A percentile compares a stretch with the other conserved stretches of the same genome.
Evolutionary conservation across 441 rosid genomes (phyloP).

Genomic region (Erodium texanum): DNA sequence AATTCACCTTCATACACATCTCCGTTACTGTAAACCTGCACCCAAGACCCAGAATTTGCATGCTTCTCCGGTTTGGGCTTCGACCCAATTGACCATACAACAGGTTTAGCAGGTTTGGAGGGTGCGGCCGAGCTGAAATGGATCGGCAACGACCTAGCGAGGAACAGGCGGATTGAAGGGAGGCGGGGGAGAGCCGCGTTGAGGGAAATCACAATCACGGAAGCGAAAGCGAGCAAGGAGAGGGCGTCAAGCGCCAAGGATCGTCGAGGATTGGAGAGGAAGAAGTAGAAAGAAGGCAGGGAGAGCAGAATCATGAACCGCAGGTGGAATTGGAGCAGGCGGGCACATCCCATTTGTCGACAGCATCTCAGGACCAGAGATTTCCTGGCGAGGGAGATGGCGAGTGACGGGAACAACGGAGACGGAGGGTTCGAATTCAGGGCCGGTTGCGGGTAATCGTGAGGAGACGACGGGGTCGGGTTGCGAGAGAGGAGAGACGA

Average conservation of each 20-base stretch:
- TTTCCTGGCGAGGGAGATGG: constrained; percentile 29
- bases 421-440: constrained; percentile 16
- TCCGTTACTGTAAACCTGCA: constrained; percentile 38
- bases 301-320: constrained; percentile 39
- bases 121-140: constrained; percentile 28
- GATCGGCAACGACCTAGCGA: constrained; percentile 35
- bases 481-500: constrained; percentile 21
- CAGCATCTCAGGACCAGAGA: background rate
- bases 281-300: constrained; percentile 45
- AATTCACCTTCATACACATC: constrained; percentile 62
- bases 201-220: constrained; percentile 38
- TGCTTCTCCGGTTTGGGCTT: constrained; percentile 32
- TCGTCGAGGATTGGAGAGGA: constrained; percentile 27
- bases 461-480: constrained; percentile 17
- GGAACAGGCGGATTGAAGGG: constrained; percentile 35
- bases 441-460: no score
- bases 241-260: constrained; percentile 27
- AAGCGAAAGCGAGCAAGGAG: constrained; percentile 32
- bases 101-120: constrained; percentile 25
- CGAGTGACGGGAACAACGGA: constrained; percentile 12
- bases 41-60: constrained; percentile 39
- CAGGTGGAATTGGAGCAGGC: constrained; percentile 28
- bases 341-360: constrained; percentile 29
- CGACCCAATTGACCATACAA: constrained; percentile 60
- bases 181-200: constrained; percentile 42